Evolutionary conservation across 352 stramenopile species (phyloP).

Genomic region (Phytophthora pisi): DNA sequence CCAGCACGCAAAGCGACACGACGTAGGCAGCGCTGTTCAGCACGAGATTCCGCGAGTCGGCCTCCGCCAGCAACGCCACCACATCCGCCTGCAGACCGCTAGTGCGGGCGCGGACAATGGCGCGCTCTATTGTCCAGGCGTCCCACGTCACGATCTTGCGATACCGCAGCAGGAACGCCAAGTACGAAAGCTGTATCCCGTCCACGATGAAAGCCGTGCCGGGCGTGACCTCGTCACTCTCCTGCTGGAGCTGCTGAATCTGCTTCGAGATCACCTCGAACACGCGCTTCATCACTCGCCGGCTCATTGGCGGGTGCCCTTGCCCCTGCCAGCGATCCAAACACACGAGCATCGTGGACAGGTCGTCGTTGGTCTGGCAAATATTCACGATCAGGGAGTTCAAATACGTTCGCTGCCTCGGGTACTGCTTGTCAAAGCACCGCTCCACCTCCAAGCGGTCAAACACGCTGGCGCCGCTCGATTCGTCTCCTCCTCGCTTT

Average conservation of each 20-base stretch:
- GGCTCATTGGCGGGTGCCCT: constrained; percentile 46
- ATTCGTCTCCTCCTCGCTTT: constrained; percentile 30
- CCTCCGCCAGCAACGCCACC: constrained; percentile 49
- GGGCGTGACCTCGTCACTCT: constrained; percentile 11
- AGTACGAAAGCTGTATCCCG: constrained; percentile 59
- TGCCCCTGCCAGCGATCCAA: constrained; percentile 68
- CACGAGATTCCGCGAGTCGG: constrained; percentile 34
- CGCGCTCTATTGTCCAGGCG: constrained; percentile 55
- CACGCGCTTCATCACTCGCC: constrained; percentile 51
- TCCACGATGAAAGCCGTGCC: constrained; percentile 45
- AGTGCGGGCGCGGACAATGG: constrained; percentile 61
- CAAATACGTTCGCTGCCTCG: constrained; percentile 38
- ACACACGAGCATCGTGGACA: constrained; percentile 62
- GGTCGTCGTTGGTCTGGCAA: constrained; percentile 67
- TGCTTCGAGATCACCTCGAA: constrained; percentile 69
- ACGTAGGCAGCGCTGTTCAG: constrained; percentile 59
- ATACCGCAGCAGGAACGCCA: constrained; percentile 61
- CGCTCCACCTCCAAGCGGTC: constrained; percentile 58
- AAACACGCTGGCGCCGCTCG: constrained; percentile 44
- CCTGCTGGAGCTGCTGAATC: constrained; percentile 42
- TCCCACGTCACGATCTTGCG: constrained; percentile 50
- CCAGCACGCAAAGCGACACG: constrained; percentile 49
- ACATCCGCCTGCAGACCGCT: constrained; percentile 49
- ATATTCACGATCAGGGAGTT: constrained; percentile 73
- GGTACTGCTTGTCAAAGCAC: constrained; percentile 64